Conservation (phyloP, 352 stramenopile genomes). For the Phytophthora citrophthora region DNA sequence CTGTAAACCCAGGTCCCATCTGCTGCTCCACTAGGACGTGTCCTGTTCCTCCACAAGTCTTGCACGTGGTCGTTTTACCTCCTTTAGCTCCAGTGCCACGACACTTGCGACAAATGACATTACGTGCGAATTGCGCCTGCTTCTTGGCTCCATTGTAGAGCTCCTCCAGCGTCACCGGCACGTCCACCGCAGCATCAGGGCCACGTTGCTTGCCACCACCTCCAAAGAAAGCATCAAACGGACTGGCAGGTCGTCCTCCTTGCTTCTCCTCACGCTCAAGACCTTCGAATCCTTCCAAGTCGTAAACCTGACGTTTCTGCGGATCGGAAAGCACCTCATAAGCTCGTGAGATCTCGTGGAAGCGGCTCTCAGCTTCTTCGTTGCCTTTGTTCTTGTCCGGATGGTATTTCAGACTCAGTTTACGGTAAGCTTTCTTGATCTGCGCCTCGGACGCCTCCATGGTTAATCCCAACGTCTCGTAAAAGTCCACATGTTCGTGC, state of each 20-base stretch:
- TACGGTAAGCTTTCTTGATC: constrained; percentile 96
- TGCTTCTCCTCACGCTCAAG: constrained; percentile 78
- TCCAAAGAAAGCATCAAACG: constrained; percentile 86
- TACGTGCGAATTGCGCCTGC: constrained; percentile 67
- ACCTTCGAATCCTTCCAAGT: constrained; percentile 92
- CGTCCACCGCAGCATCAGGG: constrained; percentile 75
- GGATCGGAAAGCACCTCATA: constrained; percentile 93
- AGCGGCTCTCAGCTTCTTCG: constrained; percentile 82
- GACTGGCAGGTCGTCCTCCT: constrained; percentile 52
- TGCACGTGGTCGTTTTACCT: constrained; percentile 80
- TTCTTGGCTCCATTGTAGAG: constrained; percentile 88
- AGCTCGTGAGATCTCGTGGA: constrained; percentile 90
- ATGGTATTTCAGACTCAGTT: constrained; percentile 96
- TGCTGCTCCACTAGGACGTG: constrained; percentile 84
- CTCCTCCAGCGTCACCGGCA: constrained; percentile 84
- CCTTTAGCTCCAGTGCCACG: constrained; percentile 83
- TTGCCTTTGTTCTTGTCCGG: constrained; percentile 91
- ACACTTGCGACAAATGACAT: constrained; percentile 89
- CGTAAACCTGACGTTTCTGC: constrained; percentile 92
- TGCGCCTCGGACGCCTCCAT: constrained; percentile 88
- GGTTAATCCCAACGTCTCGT: constrained; percentile 75
- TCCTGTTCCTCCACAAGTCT: constrained; percentile 72
- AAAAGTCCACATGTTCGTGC: constrained; percentile 78
- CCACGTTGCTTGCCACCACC: constrained; percentile 74
- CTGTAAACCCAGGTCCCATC: constrained; percentile 86